Conservation (phyloP, 2,329 filamentous ascomycete species). For the Elsinoe ampelina region DNA sequence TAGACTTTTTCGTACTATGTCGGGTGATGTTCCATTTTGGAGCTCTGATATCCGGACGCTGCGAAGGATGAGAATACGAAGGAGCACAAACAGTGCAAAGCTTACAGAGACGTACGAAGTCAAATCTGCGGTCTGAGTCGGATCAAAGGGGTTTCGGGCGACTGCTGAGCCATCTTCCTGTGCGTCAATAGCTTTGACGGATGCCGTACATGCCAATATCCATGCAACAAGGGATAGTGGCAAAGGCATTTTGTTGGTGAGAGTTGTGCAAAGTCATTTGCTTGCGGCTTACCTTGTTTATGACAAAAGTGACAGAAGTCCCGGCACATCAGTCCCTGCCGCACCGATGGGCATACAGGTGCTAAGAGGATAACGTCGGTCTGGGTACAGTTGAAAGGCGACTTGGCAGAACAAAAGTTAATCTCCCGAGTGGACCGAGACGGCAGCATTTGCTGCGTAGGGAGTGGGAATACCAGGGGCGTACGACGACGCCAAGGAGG, state of each 20-base stretch:
- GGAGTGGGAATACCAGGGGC: too few relatives aligned
- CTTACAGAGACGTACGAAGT: neutral
- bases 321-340: too few relatives aligned
- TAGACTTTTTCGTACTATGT: neutral
- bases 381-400: too few relatives aligned
- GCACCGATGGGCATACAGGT: too few relatives aligned
- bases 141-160: neutral
- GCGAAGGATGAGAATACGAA: neutral
- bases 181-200: neutral
- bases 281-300: neutral
- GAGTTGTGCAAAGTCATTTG: neutral
- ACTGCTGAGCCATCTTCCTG: neutral
- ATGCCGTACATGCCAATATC: neutral
- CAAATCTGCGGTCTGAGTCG: neutral
- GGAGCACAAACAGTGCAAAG: neutral
- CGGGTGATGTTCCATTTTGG: slow-evolving; percentile 3
- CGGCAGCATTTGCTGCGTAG: too few relatives aligned
- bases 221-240: neutral
- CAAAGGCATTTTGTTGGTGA: neutral
- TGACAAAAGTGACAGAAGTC: neutral
- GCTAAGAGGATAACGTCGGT: too few relatives aligned
- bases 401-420: too few relatives aligned
- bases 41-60: slow-evolving; percentile 11
- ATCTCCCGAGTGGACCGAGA: too few relatives aligned
- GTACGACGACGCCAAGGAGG: too few relatives aligned